Conservation (phyloP, 2,329 filamentous ascomycete genomes). For the Claviceps quebecensis region DNA sequence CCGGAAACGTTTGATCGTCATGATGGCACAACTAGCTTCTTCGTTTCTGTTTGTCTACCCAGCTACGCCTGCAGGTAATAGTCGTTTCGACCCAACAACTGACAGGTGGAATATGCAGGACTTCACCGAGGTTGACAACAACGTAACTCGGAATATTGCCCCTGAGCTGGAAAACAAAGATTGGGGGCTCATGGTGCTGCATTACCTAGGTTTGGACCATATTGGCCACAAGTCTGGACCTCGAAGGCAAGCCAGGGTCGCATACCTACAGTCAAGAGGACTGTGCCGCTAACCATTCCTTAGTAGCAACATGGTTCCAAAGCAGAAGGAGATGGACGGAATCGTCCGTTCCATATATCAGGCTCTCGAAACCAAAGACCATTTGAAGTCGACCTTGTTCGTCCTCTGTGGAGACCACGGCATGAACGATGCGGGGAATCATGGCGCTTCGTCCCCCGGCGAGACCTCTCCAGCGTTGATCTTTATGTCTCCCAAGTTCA, state of each 20-base stretch:
- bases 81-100: background rate
- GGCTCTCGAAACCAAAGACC: slow-evolving; percentile 54
- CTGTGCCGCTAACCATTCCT: background rate
- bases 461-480: slow-evolving; percentile 89
- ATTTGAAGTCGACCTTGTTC: slow-evolving; percentile 67
- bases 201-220: slow-evolving; percentile 91
- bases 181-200: slow-evolving; percentile 88
- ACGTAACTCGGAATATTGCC: slow-evolving; percentile 83
- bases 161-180: slow-evolving; percentile 62
- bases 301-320: slow-evolving; percentile 81
- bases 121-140: slow-evolving; percentile 94
- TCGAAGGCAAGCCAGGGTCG: slow-evolving; percentile 40
- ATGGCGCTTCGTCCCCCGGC: slow-evolving; percentile 83
- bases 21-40: slow-evolving; percentile 95
- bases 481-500: slow-evolving; percentile 78
- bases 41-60: slow-evolving; percentile 69
- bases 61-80: background rate
- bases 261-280: background rate
- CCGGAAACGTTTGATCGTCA: slow-evolving; percentile 72
- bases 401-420: slow-evolving; percentile 89
- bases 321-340: slow-evolving; percentile 85
- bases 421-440: slow-evolving; percentile 98
- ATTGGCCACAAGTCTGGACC: slow-evolving; percentile 96
- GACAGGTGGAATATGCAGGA: slow-evolving; percentile 41
- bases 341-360: slow-evolving; percentile 65